Base-by-base conservation (phyloP, 495 filamentous ascomycete species). In the Neurospora sp. region DNA sequence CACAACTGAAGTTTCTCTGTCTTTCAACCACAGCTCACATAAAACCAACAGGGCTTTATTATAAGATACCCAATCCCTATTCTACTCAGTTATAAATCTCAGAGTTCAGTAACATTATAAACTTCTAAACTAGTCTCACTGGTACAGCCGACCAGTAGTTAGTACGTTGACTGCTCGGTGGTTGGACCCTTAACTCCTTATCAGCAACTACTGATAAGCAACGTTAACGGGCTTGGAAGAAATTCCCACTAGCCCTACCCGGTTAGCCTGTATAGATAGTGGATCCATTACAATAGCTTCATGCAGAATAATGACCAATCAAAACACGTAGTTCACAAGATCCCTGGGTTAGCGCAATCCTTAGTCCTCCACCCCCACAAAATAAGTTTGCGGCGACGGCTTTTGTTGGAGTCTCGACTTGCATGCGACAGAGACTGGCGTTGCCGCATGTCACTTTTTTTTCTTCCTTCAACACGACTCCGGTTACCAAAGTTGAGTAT, bases 321-420 rank as follows among this genome's bases (percentile, higher is more conserved):
- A 35, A 8, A 31, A 16, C 14, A 35, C 14, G 14, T 14, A 66
- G 0, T 35, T 35, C 14, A 1, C 14, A 9, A 27, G 20, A 7
- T 59, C 48, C 11, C 11, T 59, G 11, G 2, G 27, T 66, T 66
- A 66, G 54, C 54, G 54, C 27, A 4, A 1, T 66, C 5, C 27
- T 8, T 35, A 66, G 54, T 66, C 54, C 75, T 72, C 75, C 75
- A 69, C 75, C 75, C 75, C 75, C 75, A 77, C 75, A 77, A 71
- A 69, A 1, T 69, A 27, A 69, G 37, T 72, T 76, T 71, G 38
- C 72, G 69, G 27, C 38, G 41, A 44, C 16, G 42, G 70, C 12
- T 39, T 69, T 69, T 70, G 48, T 78, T 78, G 75, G 73, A 71
- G 75, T 77, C 38, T 66, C 72, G 48, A 72, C 75, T 76, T 39